Evolutionary conservation across 345 rosid species (phyloP).

Genomic region (Balakata baccata): DNA sequence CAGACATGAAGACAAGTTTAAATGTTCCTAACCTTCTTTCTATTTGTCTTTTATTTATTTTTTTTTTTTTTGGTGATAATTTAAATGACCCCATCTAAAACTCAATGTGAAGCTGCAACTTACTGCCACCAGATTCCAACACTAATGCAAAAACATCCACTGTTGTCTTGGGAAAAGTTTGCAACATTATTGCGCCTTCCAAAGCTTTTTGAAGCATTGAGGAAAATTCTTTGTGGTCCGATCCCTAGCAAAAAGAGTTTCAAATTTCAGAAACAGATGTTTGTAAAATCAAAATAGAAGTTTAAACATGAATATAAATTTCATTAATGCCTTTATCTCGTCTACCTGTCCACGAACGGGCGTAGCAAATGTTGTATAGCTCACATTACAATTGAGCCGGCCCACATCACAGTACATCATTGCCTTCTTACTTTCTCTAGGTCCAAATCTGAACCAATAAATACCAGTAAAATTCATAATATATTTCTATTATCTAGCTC

Average conservation of each 20-base stretch:
- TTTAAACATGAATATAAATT: no score
- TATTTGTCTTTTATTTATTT: no score
- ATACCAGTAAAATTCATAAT: neutral
- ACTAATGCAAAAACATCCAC: conserved; percentile 94
- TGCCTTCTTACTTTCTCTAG: conserved; percentile 96
- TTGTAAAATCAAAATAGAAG: conserved; percentile 7
- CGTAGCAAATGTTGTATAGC: conserved; percentile 81
- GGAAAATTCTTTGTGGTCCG: conserved; percentile 71
- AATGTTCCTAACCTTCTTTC: neutral
- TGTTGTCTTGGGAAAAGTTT: conserved; percentile 90
- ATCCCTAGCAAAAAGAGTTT: conserved; percentile 47
- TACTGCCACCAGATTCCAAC: conserved; percentile 96
- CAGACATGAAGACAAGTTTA: neutral
- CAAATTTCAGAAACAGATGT: conserved; percentile 13
- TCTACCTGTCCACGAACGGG: conserved; percentile 68
- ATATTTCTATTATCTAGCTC: neutral
- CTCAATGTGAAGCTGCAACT: conserved; percentile 32
- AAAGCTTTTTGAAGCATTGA: conserved; percentile 92
- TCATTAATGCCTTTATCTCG: neutral
- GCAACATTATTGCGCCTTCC: conserved; percentile 80
- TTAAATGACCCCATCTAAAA: neutral
- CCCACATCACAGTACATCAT: conserved; percentile 73
- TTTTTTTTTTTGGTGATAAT: neutral
- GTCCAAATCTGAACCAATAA: conserved; percentile 67
- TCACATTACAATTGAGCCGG: conserved; percentile 75